Base-by-base conservation (phyloP, 768 basidiomycete genomes). In the Scleroderma bovista region DNA sequence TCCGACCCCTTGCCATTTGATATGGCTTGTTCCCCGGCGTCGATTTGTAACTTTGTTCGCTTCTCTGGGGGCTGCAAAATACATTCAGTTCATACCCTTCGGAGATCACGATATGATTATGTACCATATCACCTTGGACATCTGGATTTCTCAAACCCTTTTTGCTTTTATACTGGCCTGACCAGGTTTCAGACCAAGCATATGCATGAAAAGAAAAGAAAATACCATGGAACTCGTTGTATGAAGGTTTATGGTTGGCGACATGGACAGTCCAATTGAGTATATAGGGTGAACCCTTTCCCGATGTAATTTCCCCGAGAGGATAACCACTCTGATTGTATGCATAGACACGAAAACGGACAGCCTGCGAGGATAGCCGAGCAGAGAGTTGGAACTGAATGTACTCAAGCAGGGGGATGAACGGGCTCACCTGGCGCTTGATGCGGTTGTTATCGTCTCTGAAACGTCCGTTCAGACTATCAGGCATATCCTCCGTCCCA, bases 191-290 rank as follows among this genome's bases (percentile, higher is more conserved):
- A 44, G 22, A 4, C 6, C 16, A 32, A 16, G 22, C 6, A 20
- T n/a, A n/a, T 26, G 34, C 20, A 15, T 44, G 6, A 12, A 15
- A 13, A 13, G 31, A 13, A 16, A 20, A 20, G 33, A 20, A 44
- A 24, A 22, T 50, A 63, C 58, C 60, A 29, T 32, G 44, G 50
- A 60, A 62, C 11, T 34, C 16, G 19, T 46, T 31, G 29, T 22
- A 58, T 29, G 67, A 44, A 7, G 59, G 53, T 45, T 71, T 71
- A 47, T 58, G 61, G 50, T 71, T 71, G 7, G 65, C 66, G n/a
- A 70, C 61, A 32, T 68, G 57, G 26, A 69, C 56, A 2, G 43
- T 62, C 69, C 69, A 71, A 1, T 38, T 41, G 12, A 70, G 45
- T 2, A 50, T 41, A 44, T 52, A 70, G 5, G 12, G 12, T 5